These are phyloP conservation scores for Calamus simplicifolius DNA, from an alignment of 176 grass and related monocot genomes.

Conservation along the genomic window DNA sequence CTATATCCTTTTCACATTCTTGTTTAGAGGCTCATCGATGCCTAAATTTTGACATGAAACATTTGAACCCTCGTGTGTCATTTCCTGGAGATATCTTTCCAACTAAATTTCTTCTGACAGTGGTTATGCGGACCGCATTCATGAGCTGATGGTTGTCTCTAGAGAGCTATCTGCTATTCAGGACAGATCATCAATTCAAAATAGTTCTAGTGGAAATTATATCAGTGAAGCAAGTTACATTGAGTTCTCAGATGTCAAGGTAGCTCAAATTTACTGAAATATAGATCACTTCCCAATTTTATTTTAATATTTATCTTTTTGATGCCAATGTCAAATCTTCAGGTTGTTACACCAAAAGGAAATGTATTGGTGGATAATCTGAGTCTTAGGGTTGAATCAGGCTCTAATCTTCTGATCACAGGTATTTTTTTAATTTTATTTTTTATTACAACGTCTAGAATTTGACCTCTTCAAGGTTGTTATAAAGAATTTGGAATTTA, in stretches of 20 bases:
- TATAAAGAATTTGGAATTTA: too few species aligned
- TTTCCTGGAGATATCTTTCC: neutral
- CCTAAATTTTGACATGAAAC: too few species aligned
- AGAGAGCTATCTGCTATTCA: constrained; percentile 51
- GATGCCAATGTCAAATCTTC: constrained; percentile 32
- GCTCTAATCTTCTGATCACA: constrained; percentile 98
- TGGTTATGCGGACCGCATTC: constrained; percentile 95
- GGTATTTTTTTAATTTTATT: constrained; percentile 34
- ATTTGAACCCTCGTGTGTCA: neutral
- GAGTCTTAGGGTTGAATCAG: constrained; percentile 76
- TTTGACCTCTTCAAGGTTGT: too few species aligned
- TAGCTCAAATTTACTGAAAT: constrained; percentile 28
- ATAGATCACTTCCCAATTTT: constrained; percentile 10
- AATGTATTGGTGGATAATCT: constrained; percentile 91
- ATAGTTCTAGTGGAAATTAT: constrained; percentile 58
- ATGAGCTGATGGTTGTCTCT: constrained; percentile 80
- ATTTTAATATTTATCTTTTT: constrained; percentile 15
- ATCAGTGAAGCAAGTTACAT: constrained; percentile 92
- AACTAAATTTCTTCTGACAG: constrained; percentile 32
- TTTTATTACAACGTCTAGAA: too few species aligned
- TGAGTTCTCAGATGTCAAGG: constrained; percentile 89
- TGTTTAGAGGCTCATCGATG: too few species aligned
- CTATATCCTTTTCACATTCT: too few species aligned
- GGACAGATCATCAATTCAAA: constrained; percentile 48
- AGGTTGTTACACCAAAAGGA: constrained; percentile 94